phyloP scores from a whole-genome alignment of 148 eudicot genomes.

The Talinum fruticosum region DNA sequence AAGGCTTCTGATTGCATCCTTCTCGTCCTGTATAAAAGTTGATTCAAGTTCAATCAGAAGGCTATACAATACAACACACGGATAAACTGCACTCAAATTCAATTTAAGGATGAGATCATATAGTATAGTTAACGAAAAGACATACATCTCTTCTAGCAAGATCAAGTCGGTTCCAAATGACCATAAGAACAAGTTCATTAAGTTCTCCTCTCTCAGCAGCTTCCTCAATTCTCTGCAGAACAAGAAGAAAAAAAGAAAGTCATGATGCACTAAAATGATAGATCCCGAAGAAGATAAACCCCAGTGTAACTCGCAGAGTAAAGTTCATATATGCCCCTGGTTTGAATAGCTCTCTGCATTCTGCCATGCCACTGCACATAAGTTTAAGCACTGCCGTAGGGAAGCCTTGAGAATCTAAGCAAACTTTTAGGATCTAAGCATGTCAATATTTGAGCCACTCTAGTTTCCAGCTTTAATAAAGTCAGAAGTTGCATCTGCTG shows the following conservation, averaged over 20 bases:
- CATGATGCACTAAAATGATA: background rate
- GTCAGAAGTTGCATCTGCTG: background rate
- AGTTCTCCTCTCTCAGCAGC: slow-evolving; percentile 97
- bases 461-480: background rate
- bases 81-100: background rate
- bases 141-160: slow-evolving; percentile 97
- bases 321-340: no score
- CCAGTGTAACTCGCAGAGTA: no score
- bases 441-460: background rate
- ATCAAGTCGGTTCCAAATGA: slow-evolving; percentile 99
- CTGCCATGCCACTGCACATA: no score
- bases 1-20: slow-evolving; percentile 91
- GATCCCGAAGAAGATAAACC: background rate
- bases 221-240: slow-evolving; percentile 88
- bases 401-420: no score
- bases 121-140: slow-evolving; percentile 7
- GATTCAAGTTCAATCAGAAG: background rate
- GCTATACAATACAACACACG: background rate
- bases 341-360: no score
- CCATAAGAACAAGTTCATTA: slow-evolving; percentile 77
- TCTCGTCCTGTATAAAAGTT: slow-evolving; percentile 64
- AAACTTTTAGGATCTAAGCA: no score
- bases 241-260: slow-evolving; percentile 4
- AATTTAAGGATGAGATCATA: slow-evolving; percentile 4
- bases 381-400: no score